Percentiles rank a stretch among this genome's conserved stretches.
Evolutionary conservation across 2,329 filamentous ascomycete species (phyloP).

Genomic region (Graphilbum ipis-grandicollis): DNA sequence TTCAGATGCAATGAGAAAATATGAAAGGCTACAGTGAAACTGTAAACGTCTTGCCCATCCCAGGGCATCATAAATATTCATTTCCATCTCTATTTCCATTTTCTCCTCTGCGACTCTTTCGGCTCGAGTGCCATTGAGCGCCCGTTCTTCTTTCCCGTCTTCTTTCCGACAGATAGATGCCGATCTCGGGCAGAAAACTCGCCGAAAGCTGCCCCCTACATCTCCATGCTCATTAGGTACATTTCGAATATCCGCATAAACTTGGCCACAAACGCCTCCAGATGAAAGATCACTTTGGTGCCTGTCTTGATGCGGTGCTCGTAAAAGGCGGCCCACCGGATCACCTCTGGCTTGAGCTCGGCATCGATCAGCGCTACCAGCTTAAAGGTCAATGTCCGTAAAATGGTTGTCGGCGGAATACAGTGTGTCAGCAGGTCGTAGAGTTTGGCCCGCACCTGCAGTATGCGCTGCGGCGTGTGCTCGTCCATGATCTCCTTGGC

Average conservation of each 20-base stretch:
- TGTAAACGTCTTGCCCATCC: too few species aligned
- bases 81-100: too few species aligned
- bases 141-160: not conserved
- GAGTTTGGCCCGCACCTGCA: constrained; percentile 81
- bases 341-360: constrained; percentile 73
- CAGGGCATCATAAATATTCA: too few species aligned
- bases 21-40: too few species aligned
- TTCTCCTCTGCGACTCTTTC: too few species aligned
- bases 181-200: too few species aligned
- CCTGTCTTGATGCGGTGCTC: constrained; percentile 88
- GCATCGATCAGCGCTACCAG: constrained; percentile 78
- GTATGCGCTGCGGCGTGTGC: constrained; percentile 73
- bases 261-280: constrained; percentile 96
- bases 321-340: constrained; percentile 94
- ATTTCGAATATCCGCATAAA: constrained; percentile 95
- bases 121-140: too few species aligned
- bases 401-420: constrained; percentile 83
- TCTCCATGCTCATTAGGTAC: constrained; percentile 75
- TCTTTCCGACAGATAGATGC: too few species aligned
- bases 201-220: constrained; percentile 29
- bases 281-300: constrained; percentile 91
- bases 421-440: constrained; percentile 96
- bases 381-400: constrained; percentile 92
- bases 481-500: constrained; percentile 90
- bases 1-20: too few species aligned